Percentiles rank a stretch among this genome's conserved stretches.
These are phyloP conservation scores for Thalia dealbata DNA, from an alignment of 176 grass and related monocot species.

Conservation along the genomic window DNA sequence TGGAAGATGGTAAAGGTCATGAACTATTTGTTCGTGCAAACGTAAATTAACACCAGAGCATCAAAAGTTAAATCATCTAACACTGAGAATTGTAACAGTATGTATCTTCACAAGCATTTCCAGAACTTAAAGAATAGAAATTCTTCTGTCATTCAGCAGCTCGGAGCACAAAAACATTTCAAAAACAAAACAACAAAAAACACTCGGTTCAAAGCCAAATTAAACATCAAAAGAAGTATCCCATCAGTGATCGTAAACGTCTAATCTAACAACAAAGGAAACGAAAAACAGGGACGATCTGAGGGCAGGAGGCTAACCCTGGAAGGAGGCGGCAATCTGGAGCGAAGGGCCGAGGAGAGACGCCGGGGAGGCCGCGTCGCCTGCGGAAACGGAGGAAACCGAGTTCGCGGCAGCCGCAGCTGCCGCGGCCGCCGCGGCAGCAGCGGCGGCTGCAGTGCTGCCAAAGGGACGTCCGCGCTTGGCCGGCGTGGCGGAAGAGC, in stretches of 20 bases:
- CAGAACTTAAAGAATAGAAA: neutral
- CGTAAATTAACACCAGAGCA: too few relatives aligned
- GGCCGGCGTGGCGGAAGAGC: slow-evolving; percentile 45
- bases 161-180: neutral
- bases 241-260: neutral
- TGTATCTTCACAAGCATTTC: too few relatives aligned
- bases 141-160: neutral
- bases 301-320: slow-evolving; percentile 37
- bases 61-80: neutral
- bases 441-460: slow-evolving; percentile 43
- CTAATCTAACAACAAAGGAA: neutral
- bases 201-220: neutral
- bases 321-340: slow-evolving; percentile 53
- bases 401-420: slow-evolving; percentile 14
- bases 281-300: neutral
- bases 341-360: slow-evolving; percentile 75
- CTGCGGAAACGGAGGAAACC: slow-evolving; percentile 22
- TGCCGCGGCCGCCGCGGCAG: slow-evolving; percentile 12
- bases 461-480: slow-evolving; percentile 88
- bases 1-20: too few relatives aligned
- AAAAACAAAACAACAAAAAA: too few relatives aligned
- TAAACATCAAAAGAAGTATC: neutral
- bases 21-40: too few relatives aligned
- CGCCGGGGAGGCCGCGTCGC: slow-evolving; percentile 43
- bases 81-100: too few relatives aligned